Evolutionary conservation across 2,329 filamentous ascomycete genomes (phyloP), one percentile per base, ranked within the genome.

Genomic region (Calonectria multiphialidica): DNA sequence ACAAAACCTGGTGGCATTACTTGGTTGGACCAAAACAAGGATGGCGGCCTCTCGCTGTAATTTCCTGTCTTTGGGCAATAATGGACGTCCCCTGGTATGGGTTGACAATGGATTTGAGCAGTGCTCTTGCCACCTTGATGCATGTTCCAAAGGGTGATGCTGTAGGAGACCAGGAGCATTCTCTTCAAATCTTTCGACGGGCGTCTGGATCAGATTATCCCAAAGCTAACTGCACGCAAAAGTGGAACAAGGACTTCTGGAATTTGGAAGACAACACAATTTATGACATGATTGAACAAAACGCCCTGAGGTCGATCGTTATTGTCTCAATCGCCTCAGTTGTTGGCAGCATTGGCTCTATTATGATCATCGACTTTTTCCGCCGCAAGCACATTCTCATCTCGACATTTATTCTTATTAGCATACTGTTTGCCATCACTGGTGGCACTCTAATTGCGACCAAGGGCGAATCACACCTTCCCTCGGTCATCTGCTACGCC

Each of bases 61-160:
- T 74, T 15, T 69, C 64, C 3, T 40, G 72, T 6, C 70, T 74
- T 13, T 74, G 72, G 72, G 72, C 63, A 3, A 61, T 74, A 1
- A 72, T 74, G 72, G 72, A 74, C 9, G 37, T 74, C 12, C 64
- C 64, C 1, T 74, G 64, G 64, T 74, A 74, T 28, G 72, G 72
- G 3, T 40, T 74, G 23, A 69, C 72, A 7, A 65, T 74, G 61
- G 70, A 74, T 8, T n/a, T 69, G 53, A 69, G 64, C 28, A 72
- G 59, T 1, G 67, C 69, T 7, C 49, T 74, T n/a, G 64, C 72
- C 15, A 74, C 66, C 1, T 21, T 73, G 18, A 42, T 68, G 6
- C 68, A 73, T 40, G 69, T 47, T 9, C 50, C 66, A 61, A 40
- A 44, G 8, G 21, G 15, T 12, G 30, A 53, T 16, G 49, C 21